These are phyloP conservation scores for Paramyrothecium sp. DNA, from an alignment of 2,329 filamentous ascomycete species.

Conservation along the genomic window DNA sequence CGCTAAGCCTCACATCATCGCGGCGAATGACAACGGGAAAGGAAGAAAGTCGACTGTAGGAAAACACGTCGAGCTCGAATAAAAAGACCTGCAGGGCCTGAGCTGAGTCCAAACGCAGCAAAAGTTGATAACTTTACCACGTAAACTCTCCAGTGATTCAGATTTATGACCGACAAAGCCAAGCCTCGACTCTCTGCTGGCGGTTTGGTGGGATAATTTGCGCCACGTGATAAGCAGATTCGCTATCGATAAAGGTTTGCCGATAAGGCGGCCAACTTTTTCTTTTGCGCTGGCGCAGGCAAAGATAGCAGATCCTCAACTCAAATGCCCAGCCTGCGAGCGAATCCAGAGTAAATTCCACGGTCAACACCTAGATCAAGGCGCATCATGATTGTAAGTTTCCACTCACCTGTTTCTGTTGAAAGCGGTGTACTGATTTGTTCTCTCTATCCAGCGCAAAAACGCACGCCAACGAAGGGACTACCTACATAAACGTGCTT, in stretches of 20 bases:
- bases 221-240: conserved; percentile 37
- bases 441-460: conserved; percentile 30
- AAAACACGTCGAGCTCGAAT: not conserved
- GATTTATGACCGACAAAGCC: conserved; percentile 17
- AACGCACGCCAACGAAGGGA: conserved; percentile 40
- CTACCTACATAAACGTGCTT: conserved; percentile 83
- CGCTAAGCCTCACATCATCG: conserved; percentile 37
- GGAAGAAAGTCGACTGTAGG: conserved; percentile 5
- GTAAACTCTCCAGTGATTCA: conserved; percentile 19
- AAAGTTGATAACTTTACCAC: conserved; percentile 6
- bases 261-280: conserved; percentile 27
- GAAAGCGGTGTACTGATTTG: conserved; percentile 14
- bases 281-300: conserved; percentile 11
- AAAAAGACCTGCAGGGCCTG: not conserved
- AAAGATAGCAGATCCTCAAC: conserved; percentile 2
- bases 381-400: conserved; percentile 30
- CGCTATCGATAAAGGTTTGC: conserved; percentile 25
- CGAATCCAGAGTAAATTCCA: conserved; percentile 1
- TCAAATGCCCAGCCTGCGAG: too few relatives aligned
- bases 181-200: conserved; percentile 15
- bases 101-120: not conserved
- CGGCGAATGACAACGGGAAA: conserved; percentile 22
- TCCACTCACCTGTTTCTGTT: not conserved
- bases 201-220: conserved; percentile 37
- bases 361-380: not conserved